Evolutionary conservation across 305 asterid species (phyloP), one percentile per base, ranked within the genome.

Genomic region (Fraxinus paxiana): DNA sequence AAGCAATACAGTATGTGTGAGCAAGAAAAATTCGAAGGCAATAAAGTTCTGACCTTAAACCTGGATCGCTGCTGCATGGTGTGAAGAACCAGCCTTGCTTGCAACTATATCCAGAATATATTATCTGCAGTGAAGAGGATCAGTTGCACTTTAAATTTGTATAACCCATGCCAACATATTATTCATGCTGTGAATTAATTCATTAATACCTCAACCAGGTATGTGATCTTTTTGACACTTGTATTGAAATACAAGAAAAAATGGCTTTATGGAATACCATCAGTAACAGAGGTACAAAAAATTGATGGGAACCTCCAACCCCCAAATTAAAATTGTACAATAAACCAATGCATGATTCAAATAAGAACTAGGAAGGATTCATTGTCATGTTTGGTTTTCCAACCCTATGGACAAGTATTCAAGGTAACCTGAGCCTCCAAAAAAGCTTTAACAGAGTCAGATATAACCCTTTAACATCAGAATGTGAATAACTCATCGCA

Each of bases 81-180:
- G 99, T 91, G 85, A 93, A 92, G 89, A 96, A 96, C 99, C 99
- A 96, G n/a, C 98, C 99, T 85, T 96, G 98, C 87, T 90, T 94
- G 94, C 99, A 96, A 91, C 97, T 92, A 87, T 92, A 96, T 85
- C 99, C 97, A 71, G 98, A 94, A 87, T 96, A 96, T 83, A 88
- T 88, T 83, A 88, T 79, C 91, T 88, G 86, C 77, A 82, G 73
- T 35, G 77, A 81, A 78, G 37, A 61, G 22, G 77, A 28, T 59
- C 7, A 69, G 17, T 91, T 87, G 85, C 89, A 85, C 48, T 77
- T 0, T 15, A 75, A 78, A 80, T 63, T 80, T 75, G 82, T 54
- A 77, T 33, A 37, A 75, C 7, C 82, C 80, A 51, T 72, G 73
- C n/a, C 8, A 61, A 37, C 41, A 83, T 20, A 37, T 35, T 34